Evolutionary conservation across 768 basidiomycete genomes (phyloP).

Genomic region (Daedaleopsis sinensis): DNA sequence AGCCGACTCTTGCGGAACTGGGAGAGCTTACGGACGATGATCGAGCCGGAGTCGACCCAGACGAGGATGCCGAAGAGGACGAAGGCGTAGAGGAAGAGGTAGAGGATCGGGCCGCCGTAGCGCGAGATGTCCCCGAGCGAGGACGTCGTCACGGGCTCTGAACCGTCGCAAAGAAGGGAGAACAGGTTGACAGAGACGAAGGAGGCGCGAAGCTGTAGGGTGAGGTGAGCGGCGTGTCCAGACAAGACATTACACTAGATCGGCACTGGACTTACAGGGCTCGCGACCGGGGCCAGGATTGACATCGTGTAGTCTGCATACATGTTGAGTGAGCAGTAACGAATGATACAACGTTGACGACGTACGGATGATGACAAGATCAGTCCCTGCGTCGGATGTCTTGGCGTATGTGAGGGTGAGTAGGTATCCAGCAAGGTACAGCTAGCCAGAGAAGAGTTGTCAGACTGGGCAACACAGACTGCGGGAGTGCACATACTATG

Average conservation of each 20-base stretch:
- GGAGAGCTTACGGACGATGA: constrained; percentile 40
- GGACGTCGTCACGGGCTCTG: constrained; percentile 44
- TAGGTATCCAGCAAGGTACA: constrained; percentile 70
- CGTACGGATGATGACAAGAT: constrained; percentile 64
- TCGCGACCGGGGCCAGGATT: constrained; percentile 68
- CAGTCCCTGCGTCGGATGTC: constrained; percentile 50
- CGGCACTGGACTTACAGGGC: constrained; percentile 55
- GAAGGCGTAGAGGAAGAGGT: constrained; percentile 64
- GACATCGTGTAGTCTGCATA: constrained; percentile 65
- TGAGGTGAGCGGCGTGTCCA: neutral
- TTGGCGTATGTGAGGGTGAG: constrained; percentile 75
- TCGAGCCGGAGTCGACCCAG: constrained; percentile 71
- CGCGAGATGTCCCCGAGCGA: constrained; percentile 57
- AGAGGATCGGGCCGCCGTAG: constrained; percentile 77
- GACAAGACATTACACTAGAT: neutral
- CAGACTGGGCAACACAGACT: neutral
- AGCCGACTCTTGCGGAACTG: constrained; percentile 7
- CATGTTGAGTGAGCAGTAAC: neutral
- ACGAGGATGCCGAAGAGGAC: constrained; percentile 66
- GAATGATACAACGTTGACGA: neutral
- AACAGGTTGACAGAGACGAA: constrained; percentile 82
- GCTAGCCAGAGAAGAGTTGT: constrained; percentile 36
- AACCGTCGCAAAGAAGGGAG: constrained; percentile 68
- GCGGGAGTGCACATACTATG: constrained; percentile 48
- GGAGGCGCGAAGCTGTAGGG: constrained; percentile 57